These are phyloP conservation scores for Pestalotiopsis sp. DNA, from an alignment of 2,329 filamentous ascomycete species.

Conservation along the genomic window DNA sequence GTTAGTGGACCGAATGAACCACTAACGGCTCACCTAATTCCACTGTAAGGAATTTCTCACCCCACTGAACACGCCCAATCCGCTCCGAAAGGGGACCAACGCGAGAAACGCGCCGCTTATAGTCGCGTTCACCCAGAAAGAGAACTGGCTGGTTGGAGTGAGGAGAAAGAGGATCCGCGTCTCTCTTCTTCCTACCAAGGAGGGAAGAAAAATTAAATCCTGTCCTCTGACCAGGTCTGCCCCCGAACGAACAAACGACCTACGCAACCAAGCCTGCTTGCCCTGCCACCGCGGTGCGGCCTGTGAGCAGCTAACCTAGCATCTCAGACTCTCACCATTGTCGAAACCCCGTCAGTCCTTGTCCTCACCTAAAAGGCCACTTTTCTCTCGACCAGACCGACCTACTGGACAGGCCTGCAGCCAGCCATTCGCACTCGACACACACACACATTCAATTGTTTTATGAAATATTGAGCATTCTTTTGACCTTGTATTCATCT, in stretches of 20 bases:
- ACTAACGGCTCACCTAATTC: slow-evolving; percentile 5
- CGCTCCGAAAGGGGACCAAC: background rate
- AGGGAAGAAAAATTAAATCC: too few relatives aligned
- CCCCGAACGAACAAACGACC: too few relatives aligned
- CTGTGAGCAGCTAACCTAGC: background rate
- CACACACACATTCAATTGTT: too few relatives aligned
- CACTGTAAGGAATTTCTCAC: background rate
- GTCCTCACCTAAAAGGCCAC: background rate
- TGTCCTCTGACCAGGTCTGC: too few relatives aligned
- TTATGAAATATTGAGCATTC: too few relatives aligned
- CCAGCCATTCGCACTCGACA: background rate
- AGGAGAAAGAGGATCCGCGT: background rate
- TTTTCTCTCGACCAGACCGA: slow-evolving; percentile 9
- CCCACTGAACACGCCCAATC: background rate
- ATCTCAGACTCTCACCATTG: background rate
- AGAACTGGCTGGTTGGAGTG: slow-evolving; percentile 6
- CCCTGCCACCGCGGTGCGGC: slow-evolving; percentile 4
- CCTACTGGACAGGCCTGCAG: slow-evolving; percentile 1
- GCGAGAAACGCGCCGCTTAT: slow-evolving; percentile 1
- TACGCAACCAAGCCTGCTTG: too few relatives aligned
- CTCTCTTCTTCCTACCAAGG: background rate
- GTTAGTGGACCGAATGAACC: background rate
- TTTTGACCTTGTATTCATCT: too few relatives aligned
- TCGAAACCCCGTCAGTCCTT: too few relatives aligned
- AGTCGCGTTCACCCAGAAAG: background rate